Base-by-base conservation (phyloP, 495 filamentous ascomycete genomes). In the Cenococcum geophilum region DNA sequence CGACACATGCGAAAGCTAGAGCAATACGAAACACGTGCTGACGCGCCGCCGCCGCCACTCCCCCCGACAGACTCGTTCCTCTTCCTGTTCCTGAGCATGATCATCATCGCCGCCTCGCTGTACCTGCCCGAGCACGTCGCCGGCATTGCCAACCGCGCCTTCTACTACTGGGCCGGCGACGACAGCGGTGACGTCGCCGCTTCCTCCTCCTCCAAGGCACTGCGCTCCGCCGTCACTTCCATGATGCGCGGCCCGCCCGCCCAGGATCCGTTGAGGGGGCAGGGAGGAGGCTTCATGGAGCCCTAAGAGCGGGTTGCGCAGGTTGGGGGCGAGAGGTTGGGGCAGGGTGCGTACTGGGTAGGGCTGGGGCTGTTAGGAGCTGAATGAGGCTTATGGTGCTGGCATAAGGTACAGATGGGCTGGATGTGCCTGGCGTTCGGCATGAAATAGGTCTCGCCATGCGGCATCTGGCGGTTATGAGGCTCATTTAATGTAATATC, bases 81-180 rank as follows among this genome's bases (percentile, higher is more conserved):
- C 70, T 91, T 98, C 76, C 84, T 95, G 68, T 84, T 95, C 69
- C 74, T 89, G 74, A 84, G 83, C 65, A 86, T 97, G 79, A 83
- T 95, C 69, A 80, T 91, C 62, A 87, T 91, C 67, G 93, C 88
- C 59, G 83, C 83, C 65, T 87, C 87, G 47, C 82, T 97, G 61
- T 98, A 98, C 77, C 87, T 98, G 20, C 93, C 93, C 21, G 85
- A 92, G 61, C 93, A 97, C 73, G 73, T 97, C 68, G 76, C 82
- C 63, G 82, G 83, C 63, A 85, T 98, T 68, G 80, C 86, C 65
- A 80, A 80, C 67, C 86, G 92, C 69, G 83, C 91, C 27, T 95
- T 90, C 84, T 98, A 96, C 77, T 98, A 98, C 80, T 90, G 89
- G 67, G 85, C 83, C 60, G 90, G 90, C 54, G 90, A 92, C 68